Conservation (phyloP, 768 basidiomycete genomes). For the Tephrocybe sp. region DNA sequence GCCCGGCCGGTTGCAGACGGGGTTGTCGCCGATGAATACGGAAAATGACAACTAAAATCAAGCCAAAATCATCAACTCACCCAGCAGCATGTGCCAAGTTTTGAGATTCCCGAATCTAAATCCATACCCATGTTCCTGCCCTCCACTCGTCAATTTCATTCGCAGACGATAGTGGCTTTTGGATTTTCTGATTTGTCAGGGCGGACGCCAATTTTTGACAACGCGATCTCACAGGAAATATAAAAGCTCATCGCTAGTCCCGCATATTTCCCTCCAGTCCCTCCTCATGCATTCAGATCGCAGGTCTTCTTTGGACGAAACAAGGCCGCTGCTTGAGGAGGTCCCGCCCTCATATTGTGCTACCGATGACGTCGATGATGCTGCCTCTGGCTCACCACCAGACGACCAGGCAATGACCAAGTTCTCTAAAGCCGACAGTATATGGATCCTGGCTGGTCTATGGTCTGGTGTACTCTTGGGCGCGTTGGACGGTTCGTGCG, state of each 20-base stretch:
- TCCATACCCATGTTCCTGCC: slow-evolving; percentile 34
- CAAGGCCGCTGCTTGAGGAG: slow-evolving; percentile 57
- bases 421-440: slow-evolving; percentile 52
- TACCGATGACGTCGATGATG: slow-evolving; percentile 38
- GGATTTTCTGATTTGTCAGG: slow-evolving; percentile 35
- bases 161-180: slow-evolving; percentile 19
- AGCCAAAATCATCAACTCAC: slow-evolving; percentile 16
- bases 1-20: slow-evolving; percentile 32
- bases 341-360: slow-evolving; percentile 48
- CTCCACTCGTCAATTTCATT: slow-evolving; percentile 23
- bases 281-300: slow-evolving; percentile 46
- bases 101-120: slow-evolving; percentile 35
- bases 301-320: slow-evolving; percentile 48
- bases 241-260: slow-evolving; percentile 24
- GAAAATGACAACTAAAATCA: slow-evolving; percentile 39
- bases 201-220: slow-evolving; percentile 30
- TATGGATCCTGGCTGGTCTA: slow-evolving; percentile 74
- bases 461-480: slow-evolving; percentile 86
- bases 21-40: slow-evolving; percentile 41
- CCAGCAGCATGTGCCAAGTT: slow-evolving; percentile 32
- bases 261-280: slow-evolving; percentile 22
- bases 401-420: slow-evolving; percentile 39
- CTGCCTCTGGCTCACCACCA: slow-evolving; percentile 25
- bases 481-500: slow-evolving; percentile 73
- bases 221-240: slow-evolving; percentile 24